phyloP scores from a whole-genome alignment of 106 monocot genomes.

The Narthecium ossifragum region DNA sequence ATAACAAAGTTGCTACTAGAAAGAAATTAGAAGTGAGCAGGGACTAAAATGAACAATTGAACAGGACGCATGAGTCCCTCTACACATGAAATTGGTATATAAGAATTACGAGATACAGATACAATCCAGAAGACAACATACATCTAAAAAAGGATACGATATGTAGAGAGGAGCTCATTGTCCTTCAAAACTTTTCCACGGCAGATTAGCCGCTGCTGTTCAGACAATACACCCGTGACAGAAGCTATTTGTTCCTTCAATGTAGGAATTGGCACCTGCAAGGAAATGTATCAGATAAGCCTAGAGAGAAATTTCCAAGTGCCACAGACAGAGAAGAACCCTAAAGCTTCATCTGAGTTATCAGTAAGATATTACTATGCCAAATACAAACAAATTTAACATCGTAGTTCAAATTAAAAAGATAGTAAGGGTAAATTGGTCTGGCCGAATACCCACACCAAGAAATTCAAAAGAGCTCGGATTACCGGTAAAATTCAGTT shows the following conservation, averaged over 20 bases:
- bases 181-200: conserved; percentile 70
- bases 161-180: conserved; percentile 67
- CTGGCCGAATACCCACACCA: no score
- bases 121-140: background rate
- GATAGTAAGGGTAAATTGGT: no score
- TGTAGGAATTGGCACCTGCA: conserved; percentile 54
- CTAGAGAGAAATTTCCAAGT: no score
- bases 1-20: background rate
- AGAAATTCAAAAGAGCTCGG: no score
- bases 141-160: conserved; percentile 44
- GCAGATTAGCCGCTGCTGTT: conserved; percentile 69
- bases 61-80: background rate
- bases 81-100: background rate
- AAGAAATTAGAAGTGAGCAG: background rate
- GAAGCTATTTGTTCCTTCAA: conserved; percentile 70
- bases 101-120: background rate
- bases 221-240: conserved; percentile 61
- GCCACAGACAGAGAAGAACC: no score
- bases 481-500: no score
- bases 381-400: no score
- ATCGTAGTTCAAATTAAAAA: no score
- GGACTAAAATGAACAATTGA: background rate
- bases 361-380: no score
- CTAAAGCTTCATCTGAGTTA: no score
- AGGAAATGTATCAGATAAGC: no score